Percentiles rank a stretch among this genome's conserved stretches.
These are phyloP conservation scores for Blastobotrys elegans DNA, from an alignment of 1,139 yeast species.

Conservation along the genomic window DNA sequence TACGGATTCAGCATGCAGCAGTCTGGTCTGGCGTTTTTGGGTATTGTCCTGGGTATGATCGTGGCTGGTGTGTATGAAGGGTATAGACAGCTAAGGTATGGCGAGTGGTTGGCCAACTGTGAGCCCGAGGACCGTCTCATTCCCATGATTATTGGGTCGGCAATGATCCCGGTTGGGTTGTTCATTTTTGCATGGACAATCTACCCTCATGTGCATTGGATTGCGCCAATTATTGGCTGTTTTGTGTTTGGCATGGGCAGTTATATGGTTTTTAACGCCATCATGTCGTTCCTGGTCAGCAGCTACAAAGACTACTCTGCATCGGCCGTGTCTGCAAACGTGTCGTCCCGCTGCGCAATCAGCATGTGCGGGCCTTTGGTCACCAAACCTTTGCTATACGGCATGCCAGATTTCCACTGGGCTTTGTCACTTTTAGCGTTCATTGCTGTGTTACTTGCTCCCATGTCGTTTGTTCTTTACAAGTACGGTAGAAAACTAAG, in stretches of 20 bases:
- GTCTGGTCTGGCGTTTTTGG: constrained; percentile 25
- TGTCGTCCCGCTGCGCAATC: constrained; percentile 36
- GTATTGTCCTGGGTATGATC: constrained; percentile 24
- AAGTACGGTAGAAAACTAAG: constrained; percentile 21
- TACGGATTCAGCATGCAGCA: constrained; percentile 38
- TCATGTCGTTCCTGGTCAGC: constrained; percentile 11
- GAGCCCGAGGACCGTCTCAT: constrained; percentile 33
- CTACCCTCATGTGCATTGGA: constrained; percentile 73
- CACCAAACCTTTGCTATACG: constrained; percentile 53
- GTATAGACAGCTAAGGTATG: background rate
- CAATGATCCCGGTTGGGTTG: constrained; percentile 49
- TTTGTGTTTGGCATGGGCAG: constrained; percentile 13
- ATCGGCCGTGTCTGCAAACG: constrained; percentile 13
- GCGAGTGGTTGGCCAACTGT: background rate
- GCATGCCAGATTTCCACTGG: constrained; percentile 41
- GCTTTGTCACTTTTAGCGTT: constrained; percentile 10
- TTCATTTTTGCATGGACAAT: constrained; percentile 60
- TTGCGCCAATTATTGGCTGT: constrained; percentile 55
- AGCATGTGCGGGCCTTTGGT: constrained; percentile 68
- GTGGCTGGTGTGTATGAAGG: background rate
- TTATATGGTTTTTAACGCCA: constrained; percentile 8
- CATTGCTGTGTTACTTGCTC: constrained; percentile 3
- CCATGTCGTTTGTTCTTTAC: constrained; percentile 4
- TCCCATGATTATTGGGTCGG: constrained; percentile 42
- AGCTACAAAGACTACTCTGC: constrained; percentile 11